Evolutionary conservation across 495 filamentous ascomycete genomes (phyloP), one percentile per base, ranked within the genome.

Genomic region (Delitschia confertaspora): DNA sequence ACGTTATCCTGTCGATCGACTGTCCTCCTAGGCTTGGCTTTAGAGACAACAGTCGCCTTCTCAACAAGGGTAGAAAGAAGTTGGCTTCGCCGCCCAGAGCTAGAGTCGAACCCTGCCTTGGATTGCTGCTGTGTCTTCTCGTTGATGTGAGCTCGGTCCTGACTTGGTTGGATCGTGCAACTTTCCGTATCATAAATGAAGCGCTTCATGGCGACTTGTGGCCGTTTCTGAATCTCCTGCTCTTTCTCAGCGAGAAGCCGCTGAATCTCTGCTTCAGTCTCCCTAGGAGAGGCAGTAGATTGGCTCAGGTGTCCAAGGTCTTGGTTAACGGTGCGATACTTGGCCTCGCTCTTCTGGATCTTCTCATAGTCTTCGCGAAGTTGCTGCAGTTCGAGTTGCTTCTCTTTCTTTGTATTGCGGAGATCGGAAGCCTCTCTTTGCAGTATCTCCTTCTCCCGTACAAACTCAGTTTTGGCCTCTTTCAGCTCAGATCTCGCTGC

Each of bases 1-100:
- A 43, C 25, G 13, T 42, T 42, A 33, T 46, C 19, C 16, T 38
- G 31, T 14, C 60, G 51, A 33, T 54, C 50, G 6, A 48, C 57
- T 44, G 58, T 60, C 48, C 45, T 58, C 21, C 47, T 40, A 6
- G 38, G 47, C n/a, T 35, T 51, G 19, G 32, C 36, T 35, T n/a
- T 16, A 16, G 33, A 8, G 10, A 35, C 33, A 18, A 35, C 33
- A 7, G 7, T 7, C 7, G 7, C 14, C 7, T 8, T 7, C 14
- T 7, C 33, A 35, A 8, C 7, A 18, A 35, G 10, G 10, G 7
- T 14, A 8, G 7, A 7, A 18, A 18, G 7, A 35, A 35, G 18
- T 16, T 35, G 33, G 7, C 7, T 14, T 16, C 14, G 26, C 26
- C 7, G 33, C 14, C 16, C 10, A 7, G 33, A 7, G 7, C 7